Evolutionary conservation across 768 basidiomycete species (phyloP), one percentile per base, ranked within the genome.

Genomic region (Panaeolus papilionaceus): DNA sequence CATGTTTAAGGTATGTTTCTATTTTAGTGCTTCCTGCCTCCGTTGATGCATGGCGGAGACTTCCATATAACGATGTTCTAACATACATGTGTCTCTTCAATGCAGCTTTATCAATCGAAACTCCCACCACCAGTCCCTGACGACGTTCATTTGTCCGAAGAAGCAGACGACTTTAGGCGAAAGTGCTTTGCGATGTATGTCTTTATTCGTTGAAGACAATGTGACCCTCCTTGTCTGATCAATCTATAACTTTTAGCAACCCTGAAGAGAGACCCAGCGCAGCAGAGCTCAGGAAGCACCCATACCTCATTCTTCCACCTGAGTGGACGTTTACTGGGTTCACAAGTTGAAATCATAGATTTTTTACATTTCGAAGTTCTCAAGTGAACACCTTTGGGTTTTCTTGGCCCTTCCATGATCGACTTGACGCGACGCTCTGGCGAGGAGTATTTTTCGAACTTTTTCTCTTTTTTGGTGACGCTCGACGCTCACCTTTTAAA

Each of bases 141-240:
- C 18, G 92, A 94, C 65, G 88, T 98, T 62, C 79, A 85, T 2
- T 79, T 99, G 63, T 90, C 93, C 20, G 80, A 86, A 28, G 83
- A 90, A 62, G 96, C 92, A 10, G 86, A 92, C 69, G 92, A 97
- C 75, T 98, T 99, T 79, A 86, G 97, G 71, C 83, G 83, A 63
- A 89, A 89, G 74, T 98, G 98, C 79, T 95, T 99, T 75, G 92
- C 94, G 3, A 90, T 94, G 94, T 94, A 75, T 71, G 92, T 79
- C 10, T 64, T 38, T 33, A 54, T 70, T 69, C 39, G 33, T 58
- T 66, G 20, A 28, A 28, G 54, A 11, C 28, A 3, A 37, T 20
- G 16, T 68, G 33, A 1, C 33, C 9, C 3, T 28, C 14, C 39
- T 63, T 40, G 10, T n/a, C 42, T 67, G 20, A 63, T 73, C 11